Percentiles rank a stretch among this genome's conserved stretches.
phyloP scores from a whole-genome alignment of 1,284 basidiomycete genomes.

The Kwoniella shivajii region DNA sequence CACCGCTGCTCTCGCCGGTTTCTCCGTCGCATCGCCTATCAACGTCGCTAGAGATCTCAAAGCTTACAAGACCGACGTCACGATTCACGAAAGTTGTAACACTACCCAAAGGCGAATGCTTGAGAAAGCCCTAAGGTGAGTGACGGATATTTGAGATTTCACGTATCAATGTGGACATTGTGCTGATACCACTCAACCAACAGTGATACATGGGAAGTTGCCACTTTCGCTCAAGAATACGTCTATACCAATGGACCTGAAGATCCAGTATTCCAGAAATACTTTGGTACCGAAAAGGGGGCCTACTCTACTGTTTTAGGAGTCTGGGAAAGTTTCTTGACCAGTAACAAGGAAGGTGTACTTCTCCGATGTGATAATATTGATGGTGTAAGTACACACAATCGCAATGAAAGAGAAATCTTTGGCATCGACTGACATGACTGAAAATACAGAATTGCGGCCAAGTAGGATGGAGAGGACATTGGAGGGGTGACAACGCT shows the following conservation, averaged over 20 bases:
- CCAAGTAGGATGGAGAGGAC: constrained; percentile 51
- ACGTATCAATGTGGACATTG: neutral
- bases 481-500: constrained; percentile 56
- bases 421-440: neutral
- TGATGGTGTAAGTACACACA: constrained; percentile 44
- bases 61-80: constrained; percentile 37
- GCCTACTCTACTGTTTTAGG: constrained; percentile 46
- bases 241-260: constrained; percentile 43
- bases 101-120: constrained; percentile 51
- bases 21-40: constrained; percentile 27
- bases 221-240: constrained; percentile 44
- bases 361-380: constrained; percentile 54
- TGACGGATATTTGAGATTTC: neutral
- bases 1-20: constrained; percentile 17
- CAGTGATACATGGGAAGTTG: constrained; percentile 48
- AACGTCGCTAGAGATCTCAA: constrained; percentile 33
- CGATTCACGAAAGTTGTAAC: constrained; percentile 55
- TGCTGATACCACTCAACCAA: too few species aligned
- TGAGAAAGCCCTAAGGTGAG: constrained; percentile 38
- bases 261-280: constrained; percentile 47
- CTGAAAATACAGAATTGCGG: constrained; percentile 32
- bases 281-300: constrained; percentile 48
- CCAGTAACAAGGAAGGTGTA: constrained; percentile 45
- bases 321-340: constrained; percentile 45
- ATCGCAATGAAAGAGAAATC: neutral